Evolutionary conservation across 208 protist species (phyloP), one percentile per base, ranked within the genome.

Genomic region (Wallacemonas sp.): DNA sequence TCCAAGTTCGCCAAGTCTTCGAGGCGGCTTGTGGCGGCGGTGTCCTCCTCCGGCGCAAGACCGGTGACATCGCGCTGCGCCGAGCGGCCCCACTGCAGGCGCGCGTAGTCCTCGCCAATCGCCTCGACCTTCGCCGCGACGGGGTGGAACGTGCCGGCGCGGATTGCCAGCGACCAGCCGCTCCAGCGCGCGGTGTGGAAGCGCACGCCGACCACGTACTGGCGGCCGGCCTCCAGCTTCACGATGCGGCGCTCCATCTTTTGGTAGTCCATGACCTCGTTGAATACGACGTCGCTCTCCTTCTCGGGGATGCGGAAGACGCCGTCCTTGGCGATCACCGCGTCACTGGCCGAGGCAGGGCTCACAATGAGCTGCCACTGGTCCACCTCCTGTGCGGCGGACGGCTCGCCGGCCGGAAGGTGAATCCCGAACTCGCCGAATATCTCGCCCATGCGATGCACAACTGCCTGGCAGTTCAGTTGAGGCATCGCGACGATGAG

Each of bases 341-440:
- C 48, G 12, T 25, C 38, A 3, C 39, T 50, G 33, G 70, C 70
- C 29, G 36, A 14, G 33, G 55, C 46, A 32, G 46, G 50, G 11
- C 62, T 72, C 31, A 93, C 70, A 20, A 69, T 64, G 28, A 97
- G 77, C 57, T 85, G 61, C 89, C 92, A 97, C 57, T 81, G 77
- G 1, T 75, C 74, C 16, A 90, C 74, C n/a, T 59, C 69, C 14
- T 77, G 41, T 2, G 74, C 39, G 3, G 49, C 46, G 12, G 32
- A 46, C 25, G 26, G 44, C 20, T 31, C 63, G 16, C 18, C 49
- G 2, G 70, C 72, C 44, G 62, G 66, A 11, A 74, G 29, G 45
- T 62, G 61, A 4, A 93, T 79, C 29, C 81, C 83, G 72, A 97
- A 95, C 80, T 97, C 91, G 4, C 76, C 91, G 67, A 97, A 96